Conservation (phyloP, 495 filamentous ascomycete genomes). For the Pyronema omphalodes region DNA sequence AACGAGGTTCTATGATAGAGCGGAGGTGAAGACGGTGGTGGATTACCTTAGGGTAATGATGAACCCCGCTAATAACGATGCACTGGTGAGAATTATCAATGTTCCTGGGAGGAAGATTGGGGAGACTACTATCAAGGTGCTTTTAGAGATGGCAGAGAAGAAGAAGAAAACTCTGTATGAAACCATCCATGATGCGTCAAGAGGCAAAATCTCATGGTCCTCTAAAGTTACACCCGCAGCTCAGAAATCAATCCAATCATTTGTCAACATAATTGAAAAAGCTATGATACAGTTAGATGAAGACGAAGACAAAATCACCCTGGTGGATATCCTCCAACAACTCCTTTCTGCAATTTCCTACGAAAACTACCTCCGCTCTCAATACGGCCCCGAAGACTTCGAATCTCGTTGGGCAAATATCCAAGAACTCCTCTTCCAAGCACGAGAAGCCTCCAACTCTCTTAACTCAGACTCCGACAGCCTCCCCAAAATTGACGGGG, state of each 20-base stretch:
- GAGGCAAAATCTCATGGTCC: slow-evolving; percentile 45
- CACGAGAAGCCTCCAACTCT: slow-evolving; percentile 40
- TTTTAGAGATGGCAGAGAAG: slow-evolving; percentile 58
- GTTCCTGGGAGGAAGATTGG: slow-evolving; percentile 66
- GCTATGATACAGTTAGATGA: slow-evolving; percentile 40
- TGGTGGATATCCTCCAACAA: slow-evolving; percentile 54
- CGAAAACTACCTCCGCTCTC: slow-evolving; percentile 48
- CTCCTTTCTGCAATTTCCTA: slow-evolving; percentile 58
- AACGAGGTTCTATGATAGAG: slow-evolving; percentile 75
- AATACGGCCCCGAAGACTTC: slow-evolving; percentile 50
- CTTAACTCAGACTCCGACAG: slow-evolving; percentile 27
- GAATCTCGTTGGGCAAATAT: slow-evolving; percentile 83
- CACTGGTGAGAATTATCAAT: slow-evolving; percentile 70
- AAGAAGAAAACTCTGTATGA: slow-evolving; percentile 55
- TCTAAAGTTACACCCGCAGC: slow-evolving; percentile 50
- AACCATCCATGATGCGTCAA: slow-evolving; percentile 47
- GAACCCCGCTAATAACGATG: slow-evolving; percentile 78
- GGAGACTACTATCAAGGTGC: slow-evolving; percentile 51
- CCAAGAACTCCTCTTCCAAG: slow-evolving; percentile 65
- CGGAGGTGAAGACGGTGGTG: slow-evolving; percentile 72
- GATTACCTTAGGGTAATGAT: slow-evolving; percentile 79
- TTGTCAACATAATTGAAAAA: slow-evolving; percentile 44
- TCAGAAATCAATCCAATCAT: slow-evolving; percentile 43
- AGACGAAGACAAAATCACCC: slow-evolving; percentile 24
- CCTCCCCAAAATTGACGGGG: slow-evolving; percentile 58